Conservation (phyloP, 345 rosid species). For the Gossypium raimondii region DNA sequence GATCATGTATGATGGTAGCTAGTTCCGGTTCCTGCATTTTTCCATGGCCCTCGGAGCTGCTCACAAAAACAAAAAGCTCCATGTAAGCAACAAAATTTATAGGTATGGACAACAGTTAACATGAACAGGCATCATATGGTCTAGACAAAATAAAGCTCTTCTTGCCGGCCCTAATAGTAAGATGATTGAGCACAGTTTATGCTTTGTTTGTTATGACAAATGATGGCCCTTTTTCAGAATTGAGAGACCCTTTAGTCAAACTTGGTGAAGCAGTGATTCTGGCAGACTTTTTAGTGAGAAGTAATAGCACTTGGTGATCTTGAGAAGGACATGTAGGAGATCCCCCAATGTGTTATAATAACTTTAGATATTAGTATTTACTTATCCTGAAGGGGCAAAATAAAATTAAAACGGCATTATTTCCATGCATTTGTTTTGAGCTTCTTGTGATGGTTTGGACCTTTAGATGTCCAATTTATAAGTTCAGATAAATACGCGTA, state of each 20-base stretch:
- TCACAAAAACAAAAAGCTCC: conserved; percentile 10
- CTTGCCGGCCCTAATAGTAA: not conserved
- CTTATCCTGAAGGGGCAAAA: not conserved
- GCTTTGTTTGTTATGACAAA: not conserved
- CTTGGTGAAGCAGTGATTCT: not conserved
- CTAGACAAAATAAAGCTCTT: not conserved
- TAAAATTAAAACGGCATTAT: not conserved
- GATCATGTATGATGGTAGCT: conserved; percentile 22
- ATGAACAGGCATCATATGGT: not conserved
- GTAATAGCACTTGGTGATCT: not conserved
- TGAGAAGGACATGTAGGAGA: not conserved
- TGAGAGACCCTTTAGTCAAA: not conserved
- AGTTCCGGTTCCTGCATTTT: conserved; percentile 50
- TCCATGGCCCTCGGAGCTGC: conserved; percentile 69
- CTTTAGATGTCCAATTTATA: not conserved
- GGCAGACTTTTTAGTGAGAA: not conserved
- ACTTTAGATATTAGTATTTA: not conserved
- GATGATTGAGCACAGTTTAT: not conserved
- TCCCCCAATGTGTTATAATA: not conserved
- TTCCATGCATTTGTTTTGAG: not conserved
- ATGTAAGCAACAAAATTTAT: not conserved
- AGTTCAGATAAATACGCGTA: not conserved
- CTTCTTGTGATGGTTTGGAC: not conserved
- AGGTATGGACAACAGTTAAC: not conserved
- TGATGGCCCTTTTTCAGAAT: not conserved